Percentiles rank a stretch among this genome's conserved stretches.
Evolutionary conservation across 371 early-diverging fungal species (phyloP).

Genomic region (Aphelidium insulamus): DNA sequence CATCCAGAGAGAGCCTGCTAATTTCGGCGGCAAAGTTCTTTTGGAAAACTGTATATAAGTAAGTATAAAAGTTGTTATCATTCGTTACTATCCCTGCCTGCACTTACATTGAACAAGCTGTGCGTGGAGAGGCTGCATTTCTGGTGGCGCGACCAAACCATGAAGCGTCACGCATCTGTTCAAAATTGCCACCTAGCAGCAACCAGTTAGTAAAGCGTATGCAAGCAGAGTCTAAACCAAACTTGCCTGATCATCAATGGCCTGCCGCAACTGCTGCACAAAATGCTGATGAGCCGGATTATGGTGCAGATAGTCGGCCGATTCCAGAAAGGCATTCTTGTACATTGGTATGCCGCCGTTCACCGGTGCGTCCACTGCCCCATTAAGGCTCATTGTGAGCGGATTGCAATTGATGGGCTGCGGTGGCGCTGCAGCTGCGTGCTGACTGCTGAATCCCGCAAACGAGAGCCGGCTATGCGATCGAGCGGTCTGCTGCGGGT

Average conservation of each 20-base stretch:
- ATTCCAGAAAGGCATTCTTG: conserved; percentile 34
- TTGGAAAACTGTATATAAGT: conserved; percentile 21
- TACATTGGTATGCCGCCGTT: conserved; percentile 66
- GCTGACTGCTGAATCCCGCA: conserved; percentile 7
- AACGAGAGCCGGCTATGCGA: no score
- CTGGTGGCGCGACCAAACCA: conserved; percentile 26
- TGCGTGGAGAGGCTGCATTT: conserved; percentile 52
- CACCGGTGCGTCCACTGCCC: conserved; percentile 64
- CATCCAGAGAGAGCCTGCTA: conserved; percentile 9
- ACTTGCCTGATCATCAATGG: conserved; percentile 40
- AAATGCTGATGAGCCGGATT: conserved; percentile 19
- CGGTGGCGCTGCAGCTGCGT: conserved; percentile 1
- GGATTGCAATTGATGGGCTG: conserved; percentile 31
- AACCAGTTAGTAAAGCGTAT: background rate
- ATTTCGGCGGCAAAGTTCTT: conserved; percentile 47
- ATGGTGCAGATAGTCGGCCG: conserved; percentile 14
- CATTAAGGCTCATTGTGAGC: conserved; percentile 58
- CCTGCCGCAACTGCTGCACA: conserved; percentile 21
- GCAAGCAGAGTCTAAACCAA: background rate
- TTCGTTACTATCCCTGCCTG: background rate
- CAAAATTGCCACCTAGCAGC: conserved; percentile 29
- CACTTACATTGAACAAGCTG: conserved; percentile 34
- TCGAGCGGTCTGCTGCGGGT: no score
- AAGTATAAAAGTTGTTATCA: background rate
- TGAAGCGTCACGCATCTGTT: conserved; percentile 37